These are phyloP conservation scores for Endocarpon pusillum DNA, from an alignment of 495 filamentous ascomycete species.

Conservation along the genomic window DNA sequence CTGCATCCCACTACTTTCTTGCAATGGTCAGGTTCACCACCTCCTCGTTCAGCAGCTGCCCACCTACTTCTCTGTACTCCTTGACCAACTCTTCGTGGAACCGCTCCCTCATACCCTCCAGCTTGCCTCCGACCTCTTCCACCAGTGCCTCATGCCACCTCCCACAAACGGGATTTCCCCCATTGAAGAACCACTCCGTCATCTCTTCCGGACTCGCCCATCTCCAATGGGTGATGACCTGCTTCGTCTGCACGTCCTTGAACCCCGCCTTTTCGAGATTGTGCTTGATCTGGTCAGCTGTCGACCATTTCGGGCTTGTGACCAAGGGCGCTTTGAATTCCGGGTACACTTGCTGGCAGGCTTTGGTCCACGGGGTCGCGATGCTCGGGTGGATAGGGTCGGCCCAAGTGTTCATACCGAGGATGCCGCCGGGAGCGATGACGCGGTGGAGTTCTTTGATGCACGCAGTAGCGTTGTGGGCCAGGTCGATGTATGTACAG, in stretches of 20 bases:
- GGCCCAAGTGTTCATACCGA: slow-evolving; percentile 2
- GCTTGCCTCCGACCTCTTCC: slow-evolving; percentile 2
- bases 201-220: slow-evolving; percentile 5
- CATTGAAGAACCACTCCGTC: slow-evolving; percentile 3
- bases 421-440: slow-evolving; percentile 2
- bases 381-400: slow-evolving; percentile 5
- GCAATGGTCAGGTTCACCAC: slow-evolving; percentile 4
- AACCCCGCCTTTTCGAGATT: slow-evolving; percentile 3
- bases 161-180: slow-evolving; percentile 3
- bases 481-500: slow-evolving; percentile 56
- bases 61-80: slow-evolving; percentile 3
- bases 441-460: slow-evolving; percentile 2
- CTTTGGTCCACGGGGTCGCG: slow-evolving; percentile 1
- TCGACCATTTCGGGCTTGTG: slow-evolving; percentile 4
- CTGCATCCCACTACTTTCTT: slow-evolving; percentile 4
- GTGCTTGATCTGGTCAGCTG: slow-evolving; percentile 1
- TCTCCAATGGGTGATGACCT: slow-evolving; percentile 3
- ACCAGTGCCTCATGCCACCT: slow-evolving; percentile 5
- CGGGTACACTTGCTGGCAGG: slow-evolving; percentile 1
- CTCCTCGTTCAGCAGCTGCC: slow-evolving; percentile 4
- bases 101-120: slow-evolving; percentile 3
- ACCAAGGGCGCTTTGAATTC: slow-evolving; percentile 2
- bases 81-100: slow-evolving; percentile 2
- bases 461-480: slow-evolving; percentile 5
- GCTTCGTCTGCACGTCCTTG: slow-evolving; percentile 5